Percentiles rank a stretch among this genome's conserved stretches.
These are phyloP conservation scores for Herpetomonas muscarum DNA, from an alignment of 208 protist species.

Conservation along the genomic window DNA sequence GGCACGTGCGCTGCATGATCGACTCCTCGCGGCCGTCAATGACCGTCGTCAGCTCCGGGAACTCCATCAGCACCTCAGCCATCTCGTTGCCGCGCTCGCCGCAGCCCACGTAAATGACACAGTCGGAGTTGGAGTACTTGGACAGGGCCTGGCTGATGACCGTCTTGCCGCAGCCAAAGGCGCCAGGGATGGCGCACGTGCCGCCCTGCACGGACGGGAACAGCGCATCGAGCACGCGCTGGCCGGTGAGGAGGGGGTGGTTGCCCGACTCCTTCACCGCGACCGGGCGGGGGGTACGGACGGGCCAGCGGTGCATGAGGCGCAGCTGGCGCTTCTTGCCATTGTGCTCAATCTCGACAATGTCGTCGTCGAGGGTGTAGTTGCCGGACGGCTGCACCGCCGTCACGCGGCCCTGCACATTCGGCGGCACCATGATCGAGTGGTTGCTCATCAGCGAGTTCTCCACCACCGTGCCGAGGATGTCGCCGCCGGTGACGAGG, in stretches of 20 bases:
- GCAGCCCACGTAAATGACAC: conserved; percentile 99
- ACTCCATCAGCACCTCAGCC: conserved; percentile 99
- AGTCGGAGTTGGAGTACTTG: conserved; percentile 99
- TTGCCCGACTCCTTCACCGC: conserved; percentile 96
- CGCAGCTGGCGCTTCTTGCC: conserved; percentile 86
- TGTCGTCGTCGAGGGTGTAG: conserved; percentile 93
- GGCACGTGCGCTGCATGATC: conserved; percentile 99
- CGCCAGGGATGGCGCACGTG: conserved; percentile 99
- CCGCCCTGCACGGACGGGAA: conserved; percentile 99
- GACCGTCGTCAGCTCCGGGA: conserved; percentile 96
- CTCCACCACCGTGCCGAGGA: conserved; percentile 96
- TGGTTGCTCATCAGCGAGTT: conserved; percentile 97
- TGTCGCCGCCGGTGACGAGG: conserved; percentile 96
- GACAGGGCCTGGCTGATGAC: conserved; percentile 99
- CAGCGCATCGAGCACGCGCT: conserved; percentile 99
- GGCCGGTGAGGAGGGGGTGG: conserved; percentile 98
- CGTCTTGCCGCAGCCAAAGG: conserved; percentile 99
- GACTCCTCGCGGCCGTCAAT: conserved; percentile 95
- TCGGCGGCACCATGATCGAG: conserved; percentile 97
- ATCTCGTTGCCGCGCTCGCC: conserved; percentile 99
- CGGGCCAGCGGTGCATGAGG: conserved; percentile 98
- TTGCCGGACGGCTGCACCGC: conserved; percentile 91
- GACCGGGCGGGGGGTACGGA: conserved; percentile 93
- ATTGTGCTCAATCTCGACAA: conserved; percentile 92
- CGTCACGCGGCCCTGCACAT: conserved; percentile 90